phyloP scores from a whole-genome alignment of 768 basidiomycete species.

The Scleroderma bovista region DNA sequence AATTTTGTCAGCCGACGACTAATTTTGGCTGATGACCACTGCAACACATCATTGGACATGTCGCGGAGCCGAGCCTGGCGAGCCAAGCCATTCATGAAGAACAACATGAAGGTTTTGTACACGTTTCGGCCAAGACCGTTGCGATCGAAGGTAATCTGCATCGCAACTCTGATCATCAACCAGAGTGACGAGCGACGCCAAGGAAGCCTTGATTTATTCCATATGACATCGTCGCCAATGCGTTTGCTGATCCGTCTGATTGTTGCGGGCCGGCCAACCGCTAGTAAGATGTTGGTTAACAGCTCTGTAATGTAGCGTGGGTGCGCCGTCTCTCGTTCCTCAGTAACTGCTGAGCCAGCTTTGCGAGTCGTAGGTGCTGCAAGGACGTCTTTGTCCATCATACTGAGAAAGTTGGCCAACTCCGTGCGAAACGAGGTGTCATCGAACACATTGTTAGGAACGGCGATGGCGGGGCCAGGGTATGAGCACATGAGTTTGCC shows the following conservation, averaged over 20 bases:
- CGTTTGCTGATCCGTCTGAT: conserved; percentile 27
- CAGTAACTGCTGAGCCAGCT: conserved; percentile 24
- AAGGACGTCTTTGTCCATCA: conserved; percentile 29
- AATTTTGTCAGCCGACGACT: conserved; percentile 21
- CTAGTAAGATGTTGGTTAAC: conserved; percentile 39
- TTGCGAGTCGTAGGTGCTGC: conserved; percentile 31
- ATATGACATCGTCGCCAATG: conserved; percentile 27
- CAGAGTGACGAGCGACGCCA: conserved; percentile 35
- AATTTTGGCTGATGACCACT: conserved; percentile 23
- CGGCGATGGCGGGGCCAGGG: conserved; percentile 38
- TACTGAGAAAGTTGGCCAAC: conserved; percentile 33
- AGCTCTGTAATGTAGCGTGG: conserved; percentile 44
- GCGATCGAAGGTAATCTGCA: conserved; percentile 28
- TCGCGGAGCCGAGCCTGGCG: conserved; percentile 10
- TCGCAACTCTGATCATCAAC: conserved; percentile 29
- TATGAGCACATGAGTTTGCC: conserved; percentile 42
- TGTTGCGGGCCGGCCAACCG: conserved; percentile 18
- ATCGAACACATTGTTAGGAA: conserved; percentile 26
- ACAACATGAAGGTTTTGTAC: conserved; percentile 48
- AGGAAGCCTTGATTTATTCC: conserved; percentile 15
- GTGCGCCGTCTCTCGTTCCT: conserved; percentile 20
- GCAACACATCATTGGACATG: conserved; percentile 23
- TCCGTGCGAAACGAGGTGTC: conserved; percentile 29
- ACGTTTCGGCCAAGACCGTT: conserved; percentile 6
- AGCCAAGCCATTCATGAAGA: conserved; percentile 29